These are phyloP conservation scores for Penicillium sp. DNA, from an alignment of 2,329 filamentous ascomycete genomes.

Conservation along the genomic window DNA sequence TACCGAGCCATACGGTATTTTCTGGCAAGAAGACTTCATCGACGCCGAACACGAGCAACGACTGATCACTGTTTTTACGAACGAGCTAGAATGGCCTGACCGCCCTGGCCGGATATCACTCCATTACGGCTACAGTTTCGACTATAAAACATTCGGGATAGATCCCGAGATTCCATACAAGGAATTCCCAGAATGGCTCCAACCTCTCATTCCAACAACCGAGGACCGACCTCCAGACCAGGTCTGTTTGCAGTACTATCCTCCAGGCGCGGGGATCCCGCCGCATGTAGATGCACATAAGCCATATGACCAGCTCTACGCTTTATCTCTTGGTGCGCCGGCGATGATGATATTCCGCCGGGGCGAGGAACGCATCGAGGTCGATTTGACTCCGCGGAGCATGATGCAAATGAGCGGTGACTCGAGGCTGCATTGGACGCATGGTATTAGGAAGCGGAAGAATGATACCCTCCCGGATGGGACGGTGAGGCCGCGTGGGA, in stretches of 20 bases:
- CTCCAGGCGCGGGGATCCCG: conserved; percentile 59
- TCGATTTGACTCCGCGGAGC: conserved; percentile 51
- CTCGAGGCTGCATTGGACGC: conserved; percentile 55
- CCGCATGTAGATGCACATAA: conserved; percentile 61
- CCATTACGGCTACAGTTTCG: conserved; percentile 58
- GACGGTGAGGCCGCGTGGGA: conserved; percentile 41
- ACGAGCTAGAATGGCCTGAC: conserved; percentile 50
- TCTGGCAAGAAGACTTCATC: conserved; percentile 51
- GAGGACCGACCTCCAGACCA: conserved; percentile 53
- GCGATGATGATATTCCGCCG: conserved; percentile 33
- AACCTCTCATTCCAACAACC: conserved; percentile 47
- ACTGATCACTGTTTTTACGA: conserved; percentile 47
- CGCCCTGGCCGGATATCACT: conserved; percentile 50
- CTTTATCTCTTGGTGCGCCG: conserved; percentile 33
- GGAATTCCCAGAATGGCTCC: conserved; percentile 53
- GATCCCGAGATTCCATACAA: conserved; percentile 51
- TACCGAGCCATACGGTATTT: conserved; percentile 27
- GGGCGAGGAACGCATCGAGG: conserved; percentile 38
- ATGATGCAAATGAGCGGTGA: conserved; percentile 54
- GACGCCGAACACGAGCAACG: conserved; percentile 45
- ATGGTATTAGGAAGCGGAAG: conserved; percentile 55
- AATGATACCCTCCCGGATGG: conserved; percentile 51
- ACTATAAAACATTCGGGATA: conserved; percentile 58
- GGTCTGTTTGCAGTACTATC: conserved; percentile 61
- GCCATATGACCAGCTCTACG: conserved; percentile 41